These are phyloP conservation scores for Alloascoidea hylecoeti DNA, from an alignment of 805 yeast species.

Conservation along the genomic window DNA sequence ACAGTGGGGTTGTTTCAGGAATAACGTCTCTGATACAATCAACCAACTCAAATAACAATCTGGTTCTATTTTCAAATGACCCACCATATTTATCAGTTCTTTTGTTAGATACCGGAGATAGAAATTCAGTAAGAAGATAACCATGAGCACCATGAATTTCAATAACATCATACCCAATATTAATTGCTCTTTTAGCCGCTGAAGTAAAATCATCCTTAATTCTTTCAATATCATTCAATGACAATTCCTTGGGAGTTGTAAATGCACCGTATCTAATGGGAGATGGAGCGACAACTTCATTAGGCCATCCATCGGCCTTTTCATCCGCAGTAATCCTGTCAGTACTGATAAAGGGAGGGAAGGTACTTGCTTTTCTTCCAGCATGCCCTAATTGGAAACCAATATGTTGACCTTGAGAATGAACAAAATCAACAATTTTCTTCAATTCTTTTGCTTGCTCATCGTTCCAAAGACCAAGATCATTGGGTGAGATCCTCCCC, in stretches of 20 bases:
- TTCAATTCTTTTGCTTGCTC: slow-evolving; percentile 29
- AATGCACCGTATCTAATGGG: slow-evolving; percentile 5
- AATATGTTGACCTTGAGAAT: slow-evolving; percentile 23
- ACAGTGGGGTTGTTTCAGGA: slow-evolving; percentile 28
- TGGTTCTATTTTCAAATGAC: slow-evolving; percentile 38
- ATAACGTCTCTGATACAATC: slow-evolving; percentile 29
- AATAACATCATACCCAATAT: slow-evolving; percentile 46
- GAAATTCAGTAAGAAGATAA: slow-evolving; percentile 33
- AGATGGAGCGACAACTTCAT: not conserved
- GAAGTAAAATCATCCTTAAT: slow-evolving; percentile 26
- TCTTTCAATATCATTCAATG: slow-evolving; percentile 23
- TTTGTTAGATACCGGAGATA: slow-evolving; percentile 29
- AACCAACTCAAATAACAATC: slow-evolving; percentile 21
- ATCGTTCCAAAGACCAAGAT: slow-evolving; percentile 36
- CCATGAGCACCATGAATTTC: slow-evolving; percentile 60
- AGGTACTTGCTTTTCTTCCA: slow-evolving; percentile 31
- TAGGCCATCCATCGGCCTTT: slow-evolving; percentile 1
- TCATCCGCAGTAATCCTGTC: not conserved
- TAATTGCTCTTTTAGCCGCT: slow-evolving; percentile 35
- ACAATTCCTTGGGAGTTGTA: slow-evolving; percentile 25
- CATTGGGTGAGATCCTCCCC: slow-evolving; percentile 29
- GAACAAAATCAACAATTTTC: slow-evolving; percentile 26
- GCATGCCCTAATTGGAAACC: slow-evolving; percentile 45
- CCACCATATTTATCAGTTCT: slow-evolving; percentile 58
- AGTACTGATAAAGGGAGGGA: slow-evolving; percentile 11